phyloP scores from a whole-genome alignment of 805 yeast species.

The Lipomyces spencermartinsiae region DNA sequence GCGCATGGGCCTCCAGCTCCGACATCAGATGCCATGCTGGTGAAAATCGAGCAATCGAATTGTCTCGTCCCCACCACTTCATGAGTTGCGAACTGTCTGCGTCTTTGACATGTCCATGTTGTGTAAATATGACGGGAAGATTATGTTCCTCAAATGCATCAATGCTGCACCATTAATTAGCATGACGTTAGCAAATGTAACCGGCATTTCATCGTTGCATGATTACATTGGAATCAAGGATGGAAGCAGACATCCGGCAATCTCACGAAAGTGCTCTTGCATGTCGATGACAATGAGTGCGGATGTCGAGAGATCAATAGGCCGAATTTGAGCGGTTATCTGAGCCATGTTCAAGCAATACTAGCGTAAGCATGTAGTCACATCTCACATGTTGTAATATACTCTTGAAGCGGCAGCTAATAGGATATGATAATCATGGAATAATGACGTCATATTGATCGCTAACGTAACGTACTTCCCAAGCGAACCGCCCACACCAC shows the following conservation, averaged over 20 bases:
- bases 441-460: no score
- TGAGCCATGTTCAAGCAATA: background rate
- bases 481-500: no score
- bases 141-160: conserved; percentile 7
- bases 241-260: conserved; percentile 24
- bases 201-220: background rate
- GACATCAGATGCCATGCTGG: conserved; percentile 32
- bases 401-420: no score
- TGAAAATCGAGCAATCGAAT: conserved; percentile 32
- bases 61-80: conserved; percentile 32
- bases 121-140: conserved; percentile 33
- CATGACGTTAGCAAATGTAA: background rate
- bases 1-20: conserved; percentile 16
- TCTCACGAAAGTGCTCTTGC: conserved; percentile 30
- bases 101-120: conserved; percentile 29
- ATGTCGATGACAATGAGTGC: conserved; percentile 34
- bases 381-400: background rate
- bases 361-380: background rate
- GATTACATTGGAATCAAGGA: conserved; percentile 20
- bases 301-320: conserved; percentile 18
- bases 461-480: no score
- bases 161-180: conserved; percentile 15
- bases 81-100: conserved; percentile 26
- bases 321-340: conserved; percentile 19
- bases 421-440: no score